phyloP scores from a whole-genome alignment of 1,284 basidiomycete species.

The Trichosporon inkin region DNA sequence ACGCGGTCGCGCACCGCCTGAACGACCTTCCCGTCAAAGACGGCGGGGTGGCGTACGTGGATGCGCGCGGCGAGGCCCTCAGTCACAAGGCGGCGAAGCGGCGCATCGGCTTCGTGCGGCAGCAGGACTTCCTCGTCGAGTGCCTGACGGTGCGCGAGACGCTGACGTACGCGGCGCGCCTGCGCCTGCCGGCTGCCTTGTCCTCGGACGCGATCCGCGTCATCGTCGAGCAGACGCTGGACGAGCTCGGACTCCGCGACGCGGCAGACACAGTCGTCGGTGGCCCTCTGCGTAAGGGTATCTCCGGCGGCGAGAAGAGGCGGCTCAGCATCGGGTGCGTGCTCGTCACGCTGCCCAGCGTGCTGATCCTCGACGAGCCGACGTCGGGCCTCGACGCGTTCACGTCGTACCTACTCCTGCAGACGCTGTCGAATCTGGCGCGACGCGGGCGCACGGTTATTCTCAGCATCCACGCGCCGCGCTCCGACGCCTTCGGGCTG shows the following conservation, averaged over 20 bases:
- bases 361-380: slow-evolving; percentile 66
- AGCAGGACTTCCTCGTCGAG: slow-evolving; percentile 49
- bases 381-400: slow-evolving; percentile 53
- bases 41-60: slow-evolving; percentile 36
- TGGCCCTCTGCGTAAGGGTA: slow-evolving; percentile 57
- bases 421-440: slow-evolving; percentile 54
- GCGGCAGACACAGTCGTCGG: slow-evolving; percentile 55
- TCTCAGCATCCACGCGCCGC: slow-evolving; percentile 56
- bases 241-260: slow-evolving; percentile 56
- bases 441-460: slow-evolving; percentile 54
- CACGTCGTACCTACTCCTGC: slow-evolving; percentile 55
- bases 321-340: slow-evolving; percentile 79
- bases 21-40: slow-evolving; percentile 41
- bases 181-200: slow-evolving; percentile 53
- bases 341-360: slow-evolving; percentile 71
- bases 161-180: slow-evolving; percentile 53
- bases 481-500: slow-evolving; percentile 55
- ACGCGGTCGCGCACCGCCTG: slow-evolving; percentile 47
- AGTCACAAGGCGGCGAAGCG: slow-evolving; percentile 38
- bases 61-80: slow-evolving; percentile 11
- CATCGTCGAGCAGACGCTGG: slow-evolving; percentile 57
- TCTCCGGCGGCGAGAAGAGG: slow-evolving; percentile 77
- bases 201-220: slow-evolving; percentile 37
- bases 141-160: slow-evolving; percentile 56
- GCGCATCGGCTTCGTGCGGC: slow-evolving; percentile 49